A percentile compares a stretch with the other conserved stretches of the same genome.
phyloP scores from a whole-genome alignment of 1,284 basidiomycete genomes.

The Puccinia novopanici region DNA sequence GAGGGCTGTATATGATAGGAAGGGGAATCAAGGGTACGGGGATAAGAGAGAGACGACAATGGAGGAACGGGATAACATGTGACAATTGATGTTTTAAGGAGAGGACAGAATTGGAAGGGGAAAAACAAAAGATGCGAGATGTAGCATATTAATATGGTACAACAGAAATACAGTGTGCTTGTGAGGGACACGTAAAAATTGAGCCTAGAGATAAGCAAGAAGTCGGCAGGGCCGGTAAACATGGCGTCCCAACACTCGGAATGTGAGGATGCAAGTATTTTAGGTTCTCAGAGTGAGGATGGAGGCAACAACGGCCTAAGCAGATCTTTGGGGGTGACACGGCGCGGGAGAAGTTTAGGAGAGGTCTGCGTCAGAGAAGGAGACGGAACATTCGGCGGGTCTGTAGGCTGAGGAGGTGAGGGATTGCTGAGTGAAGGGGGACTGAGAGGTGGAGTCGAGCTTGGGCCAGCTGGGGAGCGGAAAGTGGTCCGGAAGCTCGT shows the following conservation, averaged over 20 bases:
- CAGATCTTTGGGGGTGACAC: too few relatives aligned
- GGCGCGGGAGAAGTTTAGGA: neutral
- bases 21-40: too few relatives aligned
- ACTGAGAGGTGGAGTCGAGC: conserved; percentile 34
- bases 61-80: too few relatives aligned
- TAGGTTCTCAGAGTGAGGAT: neutral
- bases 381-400: conserved; percentile 26
- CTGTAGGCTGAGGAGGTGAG: neutral
- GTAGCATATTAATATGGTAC: neutral
- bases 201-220: conserved; percentile 21
- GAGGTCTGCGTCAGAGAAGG: neutral
- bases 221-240: neutral
- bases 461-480: conserved; percentile 35
- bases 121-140: too few relatives aligned
- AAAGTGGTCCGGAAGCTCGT: conserved; percentile 4
- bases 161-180: neutral
- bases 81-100: too few relatives aligned
- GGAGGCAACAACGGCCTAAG: too few relatives aligned
- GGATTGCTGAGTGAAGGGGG: conserved; percentile 12
- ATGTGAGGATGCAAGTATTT: neutral
- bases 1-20: too few relatives aligned
- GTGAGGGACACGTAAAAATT: neutral
- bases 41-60: too few relatives aligned
- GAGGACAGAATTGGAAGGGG: too few relatives aligned
- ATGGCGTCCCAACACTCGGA: neutral